Conservation (phyloP, 108 stramenopile species). For the Bacterosira constricta region DNA sequence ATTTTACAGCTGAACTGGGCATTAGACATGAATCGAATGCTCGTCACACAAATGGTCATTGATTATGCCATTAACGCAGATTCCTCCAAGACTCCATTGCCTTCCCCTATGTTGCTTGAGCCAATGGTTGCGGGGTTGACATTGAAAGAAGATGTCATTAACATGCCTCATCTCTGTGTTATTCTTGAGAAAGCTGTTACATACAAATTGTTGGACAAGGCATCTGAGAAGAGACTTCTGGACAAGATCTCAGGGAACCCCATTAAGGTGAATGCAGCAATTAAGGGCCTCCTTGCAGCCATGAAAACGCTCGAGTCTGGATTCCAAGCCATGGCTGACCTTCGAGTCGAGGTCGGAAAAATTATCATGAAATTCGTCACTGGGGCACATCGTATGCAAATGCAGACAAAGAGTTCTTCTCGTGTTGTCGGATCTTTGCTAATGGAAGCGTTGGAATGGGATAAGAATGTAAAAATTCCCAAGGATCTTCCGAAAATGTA, state of each 20-base stretch:
- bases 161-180: constrained; percentile 4
- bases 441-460: constrained; percentile 13
- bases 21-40: constrained; percentile 17
- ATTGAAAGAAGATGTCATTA: constrained; percentile 4
- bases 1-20: constrained; percentile 20
- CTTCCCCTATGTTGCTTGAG: not conserved
- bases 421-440: constrained; percentile 11
- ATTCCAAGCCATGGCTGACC: not conserved
- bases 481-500: constrained; percentile 3
- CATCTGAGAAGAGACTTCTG: not conserved
- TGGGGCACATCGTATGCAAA: constrained; percentile 17
- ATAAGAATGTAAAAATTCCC: not conserved
- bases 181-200: constrained; percentile 2
- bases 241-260: constrained; percentile 1
- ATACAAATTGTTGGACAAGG: constrained; percentile 11
- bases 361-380: constrained; percentile 12
- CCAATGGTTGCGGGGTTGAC: not conserved
- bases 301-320: constrained; percentile 18
- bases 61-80: constrained; percentile 14
- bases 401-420: constrained; percentile 10
- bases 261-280: constrained; percentile 7
- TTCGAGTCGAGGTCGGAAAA: constrained; percentile 12
- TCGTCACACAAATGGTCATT: constrained; percentile 13
- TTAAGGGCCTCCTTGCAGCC: constrained; percentile 7
- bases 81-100: not conserved